These are phyloP conservation scores for Poterioochromonas sp. DNA, from an alignment of 352 stramenopile species.

Conservation along the genomic window DNA sequence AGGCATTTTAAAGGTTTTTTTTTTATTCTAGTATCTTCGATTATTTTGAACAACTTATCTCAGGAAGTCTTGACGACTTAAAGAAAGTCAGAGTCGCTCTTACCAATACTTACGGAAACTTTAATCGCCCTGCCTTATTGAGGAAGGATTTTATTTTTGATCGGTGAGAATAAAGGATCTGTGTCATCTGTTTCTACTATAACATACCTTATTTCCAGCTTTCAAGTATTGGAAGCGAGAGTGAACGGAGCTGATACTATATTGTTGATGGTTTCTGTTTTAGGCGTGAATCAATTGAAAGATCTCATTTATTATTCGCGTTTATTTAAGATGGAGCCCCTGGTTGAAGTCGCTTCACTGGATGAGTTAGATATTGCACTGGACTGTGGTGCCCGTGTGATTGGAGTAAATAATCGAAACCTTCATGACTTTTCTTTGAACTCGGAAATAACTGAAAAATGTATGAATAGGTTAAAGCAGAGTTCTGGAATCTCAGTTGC, in stretches of 20 bases:
- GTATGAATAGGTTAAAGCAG: slow-evolving; percentile 39
- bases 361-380: slow-evolving; percentile 86
- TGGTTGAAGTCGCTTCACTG: slow-evolving; percentile 94
- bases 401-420: slow-evolving; percentile 98
- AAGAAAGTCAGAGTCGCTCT: slow-evolving; percentile 41
- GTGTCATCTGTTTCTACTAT: neutral
- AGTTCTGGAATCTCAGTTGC: slow-evolving; percentile 64
- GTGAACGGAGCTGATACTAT: slow-evolving; percentile 89
- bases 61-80: slow-evolving; percentile 35
- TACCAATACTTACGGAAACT: neutral
- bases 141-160: slow-evolving; percentile 91
- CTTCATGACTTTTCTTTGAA: slow-evolving; percentile 96
- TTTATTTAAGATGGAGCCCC: slow-evolving; percentile 82
- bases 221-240: slow-evolving; percentile 73
- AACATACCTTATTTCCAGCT: neutral
- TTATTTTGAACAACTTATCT: neutral
- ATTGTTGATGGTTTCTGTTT: slow-evolving; percentile 89
- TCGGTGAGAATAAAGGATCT: slow-evolving; percentile 69
- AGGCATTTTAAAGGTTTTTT: slow-evolving; percentile 89
- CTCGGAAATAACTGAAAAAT: slow-evolving; percentile 79
- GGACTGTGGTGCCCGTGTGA: slow-evolving; percentile 73
- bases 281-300: slow-evolving; percentile 55
- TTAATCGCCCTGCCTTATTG: slow-evolving; percentile 54
- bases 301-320: slow-evolving; percentile 69
- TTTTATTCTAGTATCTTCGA: slow-evolving; percentile 8